Percentiles rank a stretch among this genome's conserved stretches.
Evolutionary conservation across 768 basidiomycete species (phyloP).

Genomic region (Tylopilus vinaceipallidus): DNA sequence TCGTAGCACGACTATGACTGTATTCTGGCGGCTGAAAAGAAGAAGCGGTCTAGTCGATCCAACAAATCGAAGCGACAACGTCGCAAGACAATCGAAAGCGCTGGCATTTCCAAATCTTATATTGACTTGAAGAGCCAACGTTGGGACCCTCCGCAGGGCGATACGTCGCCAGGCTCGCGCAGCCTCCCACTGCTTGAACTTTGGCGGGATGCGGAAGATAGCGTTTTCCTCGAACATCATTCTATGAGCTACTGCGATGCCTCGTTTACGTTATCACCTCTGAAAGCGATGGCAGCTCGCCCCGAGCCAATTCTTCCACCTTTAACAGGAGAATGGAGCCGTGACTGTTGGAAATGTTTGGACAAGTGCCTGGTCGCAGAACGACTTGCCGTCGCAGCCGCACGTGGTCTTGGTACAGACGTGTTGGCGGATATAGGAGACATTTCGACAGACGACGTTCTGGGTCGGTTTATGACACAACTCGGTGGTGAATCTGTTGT

Average conservation of each 20-base stretch:
- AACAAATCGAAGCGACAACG: conserved; percentile 37
- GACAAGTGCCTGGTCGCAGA: conserved; percentile 79
- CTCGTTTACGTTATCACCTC: conserved; percentile 18
- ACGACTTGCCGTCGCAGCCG: conserved; percentile 47
- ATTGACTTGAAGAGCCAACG: conserved; percentile 6
- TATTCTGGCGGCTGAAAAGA: conserved; percentile 40
- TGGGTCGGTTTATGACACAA: conserved; percentile 52
- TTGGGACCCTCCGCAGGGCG: conserved; percentile 9
- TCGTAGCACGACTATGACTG: conserved; percentile 85
- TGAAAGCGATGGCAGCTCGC: neutral
- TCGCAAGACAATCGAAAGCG: conserved; percentile 34
- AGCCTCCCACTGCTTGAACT: conserved; percentile 31
- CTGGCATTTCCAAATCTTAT: conserved; percentile 31
- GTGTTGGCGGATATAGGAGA: conserved; percentile 50
- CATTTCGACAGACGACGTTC: conserved; percentile 55
- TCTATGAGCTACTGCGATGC: conserved; percentile 15
- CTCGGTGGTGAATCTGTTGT: conserved; percentile 46
- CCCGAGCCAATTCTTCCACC: conserved; percentile 6
- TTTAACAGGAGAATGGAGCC: conserved; percentile 51
- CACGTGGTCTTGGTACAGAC: conserved; percentile 26
- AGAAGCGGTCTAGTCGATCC: conserved; percentile 27
- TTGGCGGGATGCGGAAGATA: conserved; percentile 31
- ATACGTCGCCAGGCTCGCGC: conserved; percentile 31
- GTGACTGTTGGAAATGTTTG: conserved; percentile 76
- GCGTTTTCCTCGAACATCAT: conserved; percentile 27